Evolutionary conservation across 2,329 filamentous ascomycete species (phyloP), one percentile per base, ranked within the genome.

Genomic region (Clonostachys byssicola): DNA sequence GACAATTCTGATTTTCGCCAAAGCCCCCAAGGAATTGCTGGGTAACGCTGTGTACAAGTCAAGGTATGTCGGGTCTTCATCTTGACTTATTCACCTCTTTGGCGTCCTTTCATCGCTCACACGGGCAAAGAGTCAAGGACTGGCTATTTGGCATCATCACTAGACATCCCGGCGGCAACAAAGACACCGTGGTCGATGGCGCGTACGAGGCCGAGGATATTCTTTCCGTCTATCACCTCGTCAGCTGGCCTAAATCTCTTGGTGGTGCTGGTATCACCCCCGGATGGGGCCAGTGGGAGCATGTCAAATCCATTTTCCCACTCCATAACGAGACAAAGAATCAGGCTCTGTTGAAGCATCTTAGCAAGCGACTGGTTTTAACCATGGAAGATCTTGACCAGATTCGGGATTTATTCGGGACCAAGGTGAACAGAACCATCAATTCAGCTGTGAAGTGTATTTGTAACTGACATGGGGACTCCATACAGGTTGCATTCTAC

Each of bases 101-200:
- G 23, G 23, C 9, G 8, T 18, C 36, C 18, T n/a, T 14, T 40
- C 44, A 6, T 17, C 43, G 18, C 16, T 39, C 35, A 42, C 39
- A 35, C 17, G 6, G 10, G 12, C 14, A 13, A 49, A 88, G 86
- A 55, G 81, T 89, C 34, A 85, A 83, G 54, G 87, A 91, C 61
- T 91, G 85, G 85, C 73, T 91, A 18, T 81, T 87, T 60, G 85
- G 85, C 40, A 81, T 89, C 51, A 78, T 80, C 40, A 74, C 83
- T 42, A 74, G 75, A 39, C 80, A 86, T 45, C 87, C 87, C 0
- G 72, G 73, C 65, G 51, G 73, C 73, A 54, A 72, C 71, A 63
- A 68, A 63, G 47, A 75, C 77, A 58, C 80, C 70, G 23, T 75
- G 74, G 45, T 74, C 75, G 56, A 81, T 67, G 67, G 60, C 12